Evolutionary conservation across 495 filamentous ascomycete species (phyloP), one percentile per base, ranked within the genome.

Genomic region (Astrothelium subdiscretum): DNA sequence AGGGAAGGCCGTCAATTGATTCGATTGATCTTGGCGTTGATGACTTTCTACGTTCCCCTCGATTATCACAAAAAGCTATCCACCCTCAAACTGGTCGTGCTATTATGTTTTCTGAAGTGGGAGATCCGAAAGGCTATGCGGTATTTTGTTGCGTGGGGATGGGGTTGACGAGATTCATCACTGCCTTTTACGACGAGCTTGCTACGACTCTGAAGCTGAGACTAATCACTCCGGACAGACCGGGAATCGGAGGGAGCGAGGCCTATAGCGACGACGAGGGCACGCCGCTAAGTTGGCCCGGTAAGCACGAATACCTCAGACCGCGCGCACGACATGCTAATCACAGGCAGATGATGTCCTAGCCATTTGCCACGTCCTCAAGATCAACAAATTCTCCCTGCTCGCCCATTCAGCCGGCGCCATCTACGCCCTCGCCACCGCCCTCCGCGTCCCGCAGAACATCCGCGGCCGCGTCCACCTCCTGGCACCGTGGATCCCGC

Each of bases 121-220:
- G 94, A 24, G 90, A 97, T 69, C 88, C 91, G 0, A 83, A 89
- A 58, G 94, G 94, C 11, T 91, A 87, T 69, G 92, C 91, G 8
- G 90, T 99, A 26, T 90, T 99, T 51, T 92, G 91, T 72, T 99
- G 95, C 71, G 90, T 99, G 11, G 94, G 94, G 31, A 99, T 99
- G 94, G 94, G 94, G 1, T 72, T 99, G 61, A 99, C 94, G 5
- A 85, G 94, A 71, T 97, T 95, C 71, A 85, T 99, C 59, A 96
- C 89, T 65, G 91, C 91, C 4, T 99, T 99, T 68, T 99, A 99
- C 68, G 94, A 99, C 72, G 92, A 99, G 70, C 79, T 99, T 63
- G 94, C 95, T 18, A 77, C 88, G 65, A 91, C 91, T 0, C 80
- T 99, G 44, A 92, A 90, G 66, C 77, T 99, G 59, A 83, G 94